Percentiles rank a stretch among this genome's conserved stretches.
Evolutionary conservation across 352 stramenopile genomes (phyloP).

Genomic region (Pythium folliculosum): DNA sequence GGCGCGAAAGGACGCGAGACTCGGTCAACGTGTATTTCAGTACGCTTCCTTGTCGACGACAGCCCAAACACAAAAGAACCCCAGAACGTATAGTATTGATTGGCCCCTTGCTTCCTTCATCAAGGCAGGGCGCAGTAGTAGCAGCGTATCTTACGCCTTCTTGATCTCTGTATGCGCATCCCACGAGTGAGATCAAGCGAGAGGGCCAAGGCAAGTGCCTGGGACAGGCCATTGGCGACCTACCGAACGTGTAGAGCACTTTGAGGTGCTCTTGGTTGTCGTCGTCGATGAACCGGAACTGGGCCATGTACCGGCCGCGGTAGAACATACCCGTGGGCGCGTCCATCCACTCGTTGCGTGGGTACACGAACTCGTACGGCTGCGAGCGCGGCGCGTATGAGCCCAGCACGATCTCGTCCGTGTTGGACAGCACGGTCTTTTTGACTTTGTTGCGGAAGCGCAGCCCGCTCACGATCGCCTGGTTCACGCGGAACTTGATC

Average conservation of each 20-base stretch:
- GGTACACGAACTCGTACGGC: constrained; percentile 84
- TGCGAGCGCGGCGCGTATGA: constrained; percentile 78
- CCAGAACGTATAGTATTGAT: no score
- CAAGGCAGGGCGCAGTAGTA: no score
- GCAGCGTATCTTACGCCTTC: constrained; percentile 29
- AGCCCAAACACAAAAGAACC: neutral
- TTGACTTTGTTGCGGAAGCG: constrained; percentile 88
- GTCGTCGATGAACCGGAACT: constrained; percentile 74
- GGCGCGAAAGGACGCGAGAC: constrained; percentile 19
- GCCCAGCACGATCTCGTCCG: constrained; percentile 82
- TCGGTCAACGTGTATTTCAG: neutral
- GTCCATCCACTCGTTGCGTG: constrained; percentile 78
- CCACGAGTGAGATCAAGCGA: neutral
- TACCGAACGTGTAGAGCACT: constrained; percentile 78
- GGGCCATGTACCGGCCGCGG: constrained; percentile 84
- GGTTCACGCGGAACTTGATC: constrained; percentile 86
- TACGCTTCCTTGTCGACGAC: no score
- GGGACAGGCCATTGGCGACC: constrained; percentile 24
- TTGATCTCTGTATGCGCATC: constrained; percentile 56
- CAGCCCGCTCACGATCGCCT: constrained; percentile 80
- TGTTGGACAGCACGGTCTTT: constrained; percentile 74
- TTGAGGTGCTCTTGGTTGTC: constrained; percentile 70
- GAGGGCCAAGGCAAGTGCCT: no score
- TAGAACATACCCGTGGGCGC: constrained; percentile 87
- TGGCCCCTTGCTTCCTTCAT: no score